Evolutionary conservation across 176 grass and related monocot genomes (phyloP).

Genomic region (Calamus simplicifolius): DNA sequence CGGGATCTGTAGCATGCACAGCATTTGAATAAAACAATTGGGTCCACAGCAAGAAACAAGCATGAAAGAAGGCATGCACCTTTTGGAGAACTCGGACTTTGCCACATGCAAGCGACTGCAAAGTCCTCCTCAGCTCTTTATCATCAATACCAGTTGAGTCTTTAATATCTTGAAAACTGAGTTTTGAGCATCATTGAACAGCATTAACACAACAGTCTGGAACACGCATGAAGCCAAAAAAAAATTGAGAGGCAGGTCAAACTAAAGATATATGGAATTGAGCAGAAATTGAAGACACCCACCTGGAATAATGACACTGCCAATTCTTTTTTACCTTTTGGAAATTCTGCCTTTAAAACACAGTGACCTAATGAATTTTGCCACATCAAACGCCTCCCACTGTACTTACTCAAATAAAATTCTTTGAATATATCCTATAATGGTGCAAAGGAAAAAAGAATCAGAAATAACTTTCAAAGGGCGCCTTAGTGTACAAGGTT

Average conservation of each 20-base stretch:
- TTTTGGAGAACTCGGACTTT: conserved; percentile 98
- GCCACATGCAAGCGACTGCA: conserved; percentile 96
- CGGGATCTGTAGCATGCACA: conserved; percentile 63
- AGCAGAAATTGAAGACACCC: conserved; percentile 2
- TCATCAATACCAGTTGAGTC: conserved; percentile 92
- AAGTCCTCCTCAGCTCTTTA: conserved; percentile 96
- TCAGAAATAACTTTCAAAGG: not conserved
- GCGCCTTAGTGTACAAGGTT: no score
- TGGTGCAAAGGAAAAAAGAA: conserved; percentile 8
- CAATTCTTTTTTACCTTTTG: conserved; percentile 97
- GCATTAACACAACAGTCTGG: conserved; percentile 89
- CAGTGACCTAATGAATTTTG: conserved; percentile 98
- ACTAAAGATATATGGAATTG: conserved; percentile 1
- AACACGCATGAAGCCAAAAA: conserved; percentile 10
- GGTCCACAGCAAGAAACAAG: conserved; percentile 9
- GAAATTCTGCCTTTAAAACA: conserved; percentile 95
- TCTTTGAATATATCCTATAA: conserved; percentile 99
- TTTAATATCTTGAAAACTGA: conserved; percentile 86
- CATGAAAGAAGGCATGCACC: conserved; percentile 36
- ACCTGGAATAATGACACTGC: conserved; percentile 99
- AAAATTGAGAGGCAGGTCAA: not conserved
- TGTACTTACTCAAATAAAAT: conserved; percentile 99
- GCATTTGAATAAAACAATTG: conserved; percentile 9
- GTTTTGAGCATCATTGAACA: conserved; percentile 96
- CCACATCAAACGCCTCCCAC: conserved; percentile 97